phyloP scores from a whole-genome alignment of 2,329 filamentous ascomycete genomes.

The Sporothrix brunneoviolacea region DNA sequence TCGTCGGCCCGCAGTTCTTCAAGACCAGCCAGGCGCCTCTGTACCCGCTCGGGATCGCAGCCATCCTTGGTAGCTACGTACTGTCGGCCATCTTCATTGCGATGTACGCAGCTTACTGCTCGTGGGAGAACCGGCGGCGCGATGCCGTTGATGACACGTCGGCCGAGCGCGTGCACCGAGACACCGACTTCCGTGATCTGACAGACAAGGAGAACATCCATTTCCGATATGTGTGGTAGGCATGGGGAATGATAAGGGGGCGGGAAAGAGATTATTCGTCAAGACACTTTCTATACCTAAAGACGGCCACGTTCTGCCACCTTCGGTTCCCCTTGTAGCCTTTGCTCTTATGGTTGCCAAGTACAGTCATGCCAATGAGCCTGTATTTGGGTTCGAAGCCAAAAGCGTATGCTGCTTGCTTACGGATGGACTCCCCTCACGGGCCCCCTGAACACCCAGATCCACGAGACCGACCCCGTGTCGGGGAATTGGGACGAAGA shows the following conservation, averaged over 20 bases:
- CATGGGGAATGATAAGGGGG: neutral
- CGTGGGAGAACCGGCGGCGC: slow-evolving; percentile 50
- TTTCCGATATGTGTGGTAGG: slow-evolving; percentile 20
- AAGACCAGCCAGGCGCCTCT: slow-evolving; percentile 48
- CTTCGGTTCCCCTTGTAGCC: too few species aligned
- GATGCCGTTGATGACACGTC: slow-evolving; percentile 24
- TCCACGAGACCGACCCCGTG: too few species aligned
- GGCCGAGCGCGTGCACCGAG: neutral
- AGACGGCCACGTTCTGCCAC: too few species aligned
- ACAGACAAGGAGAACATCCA: slow-evolving; percentile 21
- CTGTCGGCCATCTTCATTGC: slow-evolving; percentile 41
- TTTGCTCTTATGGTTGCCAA: too few species aligned
- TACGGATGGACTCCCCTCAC: too few species aligned
- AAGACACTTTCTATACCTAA: too few species aligned
- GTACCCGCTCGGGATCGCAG: slow-evolving; percentile 57
- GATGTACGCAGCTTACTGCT: slow-evolving; percentile 44
- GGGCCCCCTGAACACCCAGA: too few species aligned
- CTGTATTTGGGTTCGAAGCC: too few species aligned
- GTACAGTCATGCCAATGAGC: too few species aligned
- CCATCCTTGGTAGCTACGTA: slow-evolving; percentile 32
- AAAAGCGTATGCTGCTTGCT: too few species aligned
- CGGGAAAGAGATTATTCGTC: too few species aligned
- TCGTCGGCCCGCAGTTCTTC: slow-evolving; percentile 51
- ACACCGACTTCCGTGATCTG: slow-evolving; percentile 21
- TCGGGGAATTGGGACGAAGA: too few species aligned